Percentiles rank a stretch among this genome's conserved stretches.
Evolutionary conservation across 805 yeast species (phyloP).

Genomic region (Hanseniaspora occidentalis): DNA sequence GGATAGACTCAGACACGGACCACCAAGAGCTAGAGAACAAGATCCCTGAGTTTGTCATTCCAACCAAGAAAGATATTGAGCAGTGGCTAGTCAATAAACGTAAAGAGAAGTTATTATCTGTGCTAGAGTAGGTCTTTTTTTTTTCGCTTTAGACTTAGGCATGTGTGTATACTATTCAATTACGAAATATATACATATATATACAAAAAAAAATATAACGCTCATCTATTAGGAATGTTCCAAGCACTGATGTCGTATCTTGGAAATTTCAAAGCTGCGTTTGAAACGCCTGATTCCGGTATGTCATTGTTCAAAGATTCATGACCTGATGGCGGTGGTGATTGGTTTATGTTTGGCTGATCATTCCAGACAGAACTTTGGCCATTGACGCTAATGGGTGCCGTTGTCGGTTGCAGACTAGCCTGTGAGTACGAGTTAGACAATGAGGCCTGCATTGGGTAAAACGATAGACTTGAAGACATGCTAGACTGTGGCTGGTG

Average conservation of each 20-base stretch:
- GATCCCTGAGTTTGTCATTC: constrained; percentile 9
- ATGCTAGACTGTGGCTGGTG: no score
- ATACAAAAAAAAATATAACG: not conserved
- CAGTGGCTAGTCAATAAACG: constrained; percentile 33
- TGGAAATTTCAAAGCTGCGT: not conserved
- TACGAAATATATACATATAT: not conserved
- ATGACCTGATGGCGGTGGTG: not conserved
- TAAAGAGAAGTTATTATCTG: constrained; percentile 30
- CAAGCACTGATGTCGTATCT: not conserved
- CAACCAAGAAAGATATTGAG: constrained; percentile 31
- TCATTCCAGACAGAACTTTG: constrained; percentile 1
- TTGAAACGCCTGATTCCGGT: not conserved
- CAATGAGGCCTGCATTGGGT: not conserved
- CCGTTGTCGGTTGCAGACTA: not conserved
- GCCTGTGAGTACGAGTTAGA: not conserved
- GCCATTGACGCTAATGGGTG: not conserved
- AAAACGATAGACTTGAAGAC: not conserved
- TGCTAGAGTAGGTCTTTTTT: not conserved
- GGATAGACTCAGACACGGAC: constrained; percentile 13
- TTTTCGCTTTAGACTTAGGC: not conserved
- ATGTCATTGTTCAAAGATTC: not conserved
- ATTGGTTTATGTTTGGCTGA: not conserved
- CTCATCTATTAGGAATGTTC: not conserved
- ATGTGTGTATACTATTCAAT: not conserved
- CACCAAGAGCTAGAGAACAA: not conserved